phyloP scores from a whole-genome alignment of 2,329 filamentous ascomycete genomes.

The Septoria petroselini region DNA sequence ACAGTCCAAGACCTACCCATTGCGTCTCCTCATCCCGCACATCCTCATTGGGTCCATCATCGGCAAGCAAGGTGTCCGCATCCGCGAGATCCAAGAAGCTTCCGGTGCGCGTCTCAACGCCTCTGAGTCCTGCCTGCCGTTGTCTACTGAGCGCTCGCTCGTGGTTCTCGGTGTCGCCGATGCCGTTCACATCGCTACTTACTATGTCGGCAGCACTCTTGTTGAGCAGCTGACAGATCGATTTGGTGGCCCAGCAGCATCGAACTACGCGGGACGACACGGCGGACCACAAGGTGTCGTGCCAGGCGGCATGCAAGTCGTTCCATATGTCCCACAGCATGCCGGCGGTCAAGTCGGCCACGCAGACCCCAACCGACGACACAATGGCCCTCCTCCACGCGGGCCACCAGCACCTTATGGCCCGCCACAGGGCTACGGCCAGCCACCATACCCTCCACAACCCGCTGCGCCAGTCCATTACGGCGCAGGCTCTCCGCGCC shows the following conservation, averaged over 20 bases:
- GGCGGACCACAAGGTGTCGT: slow-evolving; percentile 90
- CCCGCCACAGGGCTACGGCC: slow-evolving; percentile 63
- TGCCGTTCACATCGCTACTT: slow-evolving; percentile 97
- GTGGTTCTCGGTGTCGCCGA: slow-evolving; percentile 97
- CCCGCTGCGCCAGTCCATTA: slow-evolving; percentile 72
- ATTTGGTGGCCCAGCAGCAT: slow-evolving; percentile 91
- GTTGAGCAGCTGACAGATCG: slow-evolving; percentile 95
- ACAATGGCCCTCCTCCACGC: slow-evolving; percentile 69
- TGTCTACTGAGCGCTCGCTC: slow-evolving; percentile 95
- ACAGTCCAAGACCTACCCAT: slow-evolving; percentile 94
- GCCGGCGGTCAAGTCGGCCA: slow-evolving; percentile 90
- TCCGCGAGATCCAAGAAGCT: slow-evolving; percentile 96
- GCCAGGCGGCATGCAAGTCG: slow-evolving; percentile 96
- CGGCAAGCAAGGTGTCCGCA: slow-evolving; percentile 91
- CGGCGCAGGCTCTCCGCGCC: slow-evolving; percentile 65
- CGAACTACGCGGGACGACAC: slow-evolving; percentile 94
- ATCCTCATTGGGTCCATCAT: slow-evolving; percentile 98
- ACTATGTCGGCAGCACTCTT: slow-evolving; percentile 97
- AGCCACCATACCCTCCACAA: slow-evolving; percentile 46
- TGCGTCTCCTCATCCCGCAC: slow-evolving; percentile 91
- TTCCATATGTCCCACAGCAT: slow-evolving; percentile 94
- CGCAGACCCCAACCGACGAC: slow-evolving; percentile 73
- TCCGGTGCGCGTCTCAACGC: slow-evolving; percentile 95
- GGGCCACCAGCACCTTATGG: slow-evolving; percentile 56
- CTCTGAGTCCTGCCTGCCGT: slow-evolving; percentile 87